These are phyloP conservation scores for Lizonia empirigonia DNA, from an alignment of 2,329 filamentous ascomycete genomes.

Conservation along the genomic window DNA sequence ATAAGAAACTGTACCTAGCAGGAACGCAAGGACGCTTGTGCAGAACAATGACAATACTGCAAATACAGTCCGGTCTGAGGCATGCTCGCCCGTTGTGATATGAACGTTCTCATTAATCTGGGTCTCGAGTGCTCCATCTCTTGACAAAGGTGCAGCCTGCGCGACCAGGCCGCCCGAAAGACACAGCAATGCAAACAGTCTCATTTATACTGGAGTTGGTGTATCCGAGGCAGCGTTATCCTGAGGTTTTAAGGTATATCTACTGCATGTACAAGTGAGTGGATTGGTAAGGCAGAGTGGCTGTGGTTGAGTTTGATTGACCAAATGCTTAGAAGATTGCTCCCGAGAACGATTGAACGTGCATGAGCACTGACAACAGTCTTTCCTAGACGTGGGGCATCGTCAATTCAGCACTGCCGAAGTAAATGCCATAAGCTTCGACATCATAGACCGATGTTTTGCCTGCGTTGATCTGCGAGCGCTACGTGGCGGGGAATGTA, in stretches of 20 bases:
- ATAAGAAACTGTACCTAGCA: conserved; percentile 18
- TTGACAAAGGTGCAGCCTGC: conserved; percentile 7
- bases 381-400: background rate
- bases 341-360: background rate
- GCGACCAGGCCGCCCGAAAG: background rate
- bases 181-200: background rate
- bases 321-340: background rate
- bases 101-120: conserved; percentile 10
- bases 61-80: conserved; percentile 20
- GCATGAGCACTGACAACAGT: background rate
- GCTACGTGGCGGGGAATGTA: background rate
- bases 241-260: background rate
- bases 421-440: background rate
- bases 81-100: conserved; percentile 18
- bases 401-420: background rate
- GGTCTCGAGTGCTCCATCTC: background rate
- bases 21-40: conserved; percentile 18
- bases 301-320: conserved; percentile 1
- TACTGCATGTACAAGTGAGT: background rate
- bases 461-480: conserved; percentile 2
- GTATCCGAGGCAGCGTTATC: background rate
- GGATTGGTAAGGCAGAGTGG: background rate
- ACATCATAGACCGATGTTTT: conserved; percentile 2
- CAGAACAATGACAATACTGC: conserved; percentile 18
- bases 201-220: background rate